phyloP scores from a whole-genome alignment of 2,329 filamentous ascomycete genomes.

The Chlorencoelia australis region DNA sequence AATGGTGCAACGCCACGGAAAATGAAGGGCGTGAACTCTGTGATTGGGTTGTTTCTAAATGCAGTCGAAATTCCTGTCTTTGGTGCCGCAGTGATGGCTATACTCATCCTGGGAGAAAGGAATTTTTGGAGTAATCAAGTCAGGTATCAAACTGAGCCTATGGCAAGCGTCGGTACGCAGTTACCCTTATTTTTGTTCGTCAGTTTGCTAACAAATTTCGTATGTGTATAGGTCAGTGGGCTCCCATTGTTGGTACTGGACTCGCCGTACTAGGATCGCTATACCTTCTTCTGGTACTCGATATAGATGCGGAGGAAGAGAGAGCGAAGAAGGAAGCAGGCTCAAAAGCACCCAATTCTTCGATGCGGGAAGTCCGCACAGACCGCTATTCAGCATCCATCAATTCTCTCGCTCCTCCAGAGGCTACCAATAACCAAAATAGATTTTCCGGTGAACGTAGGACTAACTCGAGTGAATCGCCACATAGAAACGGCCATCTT shows the following conservation, averaged over 20 bases:
- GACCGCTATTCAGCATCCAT: conserved; percentile 2
- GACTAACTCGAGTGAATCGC: conserved; percentile 6
- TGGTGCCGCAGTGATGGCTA: conserved; percentile 44
- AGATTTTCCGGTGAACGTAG: conserved; percentile 7
- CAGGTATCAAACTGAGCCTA: conserved; percentile 49
- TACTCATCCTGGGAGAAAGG: conserved; percentile 50
- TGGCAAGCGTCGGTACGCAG: conserved; percentile 46
- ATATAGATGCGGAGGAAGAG: conserved; percentile 8
- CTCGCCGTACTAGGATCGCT: conserved; percentile 50
- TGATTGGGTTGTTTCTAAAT: conserved; percentile 42
- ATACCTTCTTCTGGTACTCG: conserved; percentile 36
- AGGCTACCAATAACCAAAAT: background rate
- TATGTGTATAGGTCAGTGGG: conserved; percentile 42
- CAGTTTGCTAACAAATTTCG: conserved; percentile 22
- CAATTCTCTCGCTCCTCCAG: conserved; percentile 1
- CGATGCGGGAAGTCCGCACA: background rate
- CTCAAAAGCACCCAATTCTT: conserved; percentile 5
- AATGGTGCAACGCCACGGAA: conserved; percentile 42
- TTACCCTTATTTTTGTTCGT: conserved; percentile 1
- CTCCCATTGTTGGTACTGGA: conserved; percentile 46
- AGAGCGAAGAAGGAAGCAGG: conserved; percentile 2
- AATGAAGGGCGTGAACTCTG: conserved; percentile 45
- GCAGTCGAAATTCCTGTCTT: conserved; percentile 51
- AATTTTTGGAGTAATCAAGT: conserved; percentile 53
- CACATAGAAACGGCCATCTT: background rate